phyloP scores from a whole-genome alignment of 208 protist genomes.

The Histomonas meleagridis region DNA sequence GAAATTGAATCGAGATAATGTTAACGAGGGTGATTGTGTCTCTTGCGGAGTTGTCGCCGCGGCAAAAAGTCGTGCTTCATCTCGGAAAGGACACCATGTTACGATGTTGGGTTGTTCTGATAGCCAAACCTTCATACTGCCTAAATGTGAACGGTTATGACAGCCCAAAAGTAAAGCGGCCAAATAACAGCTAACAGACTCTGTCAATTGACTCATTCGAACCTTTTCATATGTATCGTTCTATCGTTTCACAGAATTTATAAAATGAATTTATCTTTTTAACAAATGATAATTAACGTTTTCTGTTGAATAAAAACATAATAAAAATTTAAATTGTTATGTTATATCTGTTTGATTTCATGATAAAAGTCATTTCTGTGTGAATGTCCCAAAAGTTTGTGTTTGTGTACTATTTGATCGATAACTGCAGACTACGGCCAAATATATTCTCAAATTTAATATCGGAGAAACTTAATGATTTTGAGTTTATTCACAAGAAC shows the following conservation, averaged over 20 bases:
- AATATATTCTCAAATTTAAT: too few relatives aligned
- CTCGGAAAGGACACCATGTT: background rate
- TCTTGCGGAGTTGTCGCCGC: background rate
- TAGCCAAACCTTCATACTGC: constrained; percentile 27
- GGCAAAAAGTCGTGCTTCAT: background rate
- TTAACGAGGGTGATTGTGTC: background rate
- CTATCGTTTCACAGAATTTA: background rate
- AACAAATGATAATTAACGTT: too few relatives aligned
- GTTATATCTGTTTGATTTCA: too few relatives aligned
- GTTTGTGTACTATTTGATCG: too few relatives aligned
- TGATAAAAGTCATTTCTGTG: too few relatives aligned
- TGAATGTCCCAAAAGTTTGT: too few relatives aligned
- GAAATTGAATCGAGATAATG: background rate
- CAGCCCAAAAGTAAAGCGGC: background rate
- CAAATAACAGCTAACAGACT: background rate
- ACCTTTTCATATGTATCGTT: background rate
- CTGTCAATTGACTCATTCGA: background rate
- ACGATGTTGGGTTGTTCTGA: background rate
- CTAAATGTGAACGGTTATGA: too few relatives aligned
- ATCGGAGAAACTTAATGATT: too few relatives aligned
- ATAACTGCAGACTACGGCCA: too few relatives aligned
- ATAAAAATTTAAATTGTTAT: too few relatives aligned
- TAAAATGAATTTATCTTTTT: background rate
- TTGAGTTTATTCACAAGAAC: too few relatives aligned
- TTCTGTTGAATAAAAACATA: too few relatives aligned